Evolutionary conservation across 2,329 filamentous ascomycete species (phyloP).

Genomic region (Ceratocystis lukuohia): DNA sequence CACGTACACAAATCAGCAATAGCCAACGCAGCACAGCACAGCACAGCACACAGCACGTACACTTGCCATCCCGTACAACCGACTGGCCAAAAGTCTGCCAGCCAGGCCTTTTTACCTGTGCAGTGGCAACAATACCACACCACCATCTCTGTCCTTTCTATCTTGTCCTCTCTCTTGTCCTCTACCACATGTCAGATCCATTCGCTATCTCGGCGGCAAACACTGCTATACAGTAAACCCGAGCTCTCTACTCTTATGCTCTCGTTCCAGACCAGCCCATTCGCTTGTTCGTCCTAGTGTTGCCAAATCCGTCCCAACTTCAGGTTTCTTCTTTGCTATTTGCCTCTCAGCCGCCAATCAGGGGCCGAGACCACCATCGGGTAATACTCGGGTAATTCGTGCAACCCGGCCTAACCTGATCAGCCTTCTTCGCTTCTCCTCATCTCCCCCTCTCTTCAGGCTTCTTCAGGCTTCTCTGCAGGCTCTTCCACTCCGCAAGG

Average conservation of each 20-base stretch:
- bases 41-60: too few relatives aligned
- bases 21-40: too few relatives aligned
- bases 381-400: not conserved
- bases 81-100: not conserved
- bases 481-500: not conserved
- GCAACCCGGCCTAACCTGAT: not conserved
- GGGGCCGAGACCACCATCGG: not conserved
- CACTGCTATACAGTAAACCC: not conserved
- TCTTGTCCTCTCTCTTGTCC: not conserved
- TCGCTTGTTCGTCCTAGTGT: not conserved
- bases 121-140: not conserved
- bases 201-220: not conserved
- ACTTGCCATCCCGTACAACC: not conserved
- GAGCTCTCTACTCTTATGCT: not conserved
- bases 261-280: not conserved
- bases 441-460: not conserved
- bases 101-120: not conserved
- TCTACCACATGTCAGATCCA: not conserved
- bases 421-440: not conserved
- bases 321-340: not conserved
- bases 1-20: too few relatives aligned
- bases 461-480: not conserved
- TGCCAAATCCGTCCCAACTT: not conserved
- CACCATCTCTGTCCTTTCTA: not conserved
- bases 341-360: slow-evolving; percentile 1